A percentile compares a stretch with the other conserved stretches of the same genome.
These are phyloP conservation scores for Dipodascopsis tothii DNA, from an alignment of 805 yeast species.

Conservation along the genomic window DNA sequence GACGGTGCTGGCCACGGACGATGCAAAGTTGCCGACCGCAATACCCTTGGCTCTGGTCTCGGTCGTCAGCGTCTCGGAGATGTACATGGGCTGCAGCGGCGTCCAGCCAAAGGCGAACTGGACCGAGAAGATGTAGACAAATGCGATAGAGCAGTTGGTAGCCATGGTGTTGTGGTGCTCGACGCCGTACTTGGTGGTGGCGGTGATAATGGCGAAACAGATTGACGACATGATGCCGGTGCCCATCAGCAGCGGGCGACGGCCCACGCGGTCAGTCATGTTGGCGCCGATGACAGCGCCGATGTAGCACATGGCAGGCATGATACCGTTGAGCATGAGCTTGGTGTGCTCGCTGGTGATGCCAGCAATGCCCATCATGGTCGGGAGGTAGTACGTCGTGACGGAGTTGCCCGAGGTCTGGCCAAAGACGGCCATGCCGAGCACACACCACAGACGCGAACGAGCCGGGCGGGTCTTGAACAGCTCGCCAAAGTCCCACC, in stretches of 20 bases:
- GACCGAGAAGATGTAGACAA: slow-evolving; percentile 13
- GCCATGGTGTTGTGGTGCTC: slow-evolving; percentile 31
- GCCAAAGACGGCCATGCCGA: slow-evolving; percentile 34
- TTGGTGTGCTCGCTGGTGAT: slow-evolving; percentile 42
- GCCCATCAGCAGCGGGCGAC: slow-evolving; percentile 21
- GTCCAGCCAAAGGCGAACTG: slow-evolving; percentile 14
- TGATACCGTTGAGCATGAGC: slow-evolving; percentile 45
- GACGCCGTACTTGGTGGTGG: slow-evolving; percentile 42
- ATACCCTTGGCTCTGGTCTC: slow-evolving; percentile 39
- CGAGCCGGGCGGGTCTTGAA: slow-evolving; percentile 35
- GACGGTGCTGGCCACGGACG: slow-evolving; percentile 32
- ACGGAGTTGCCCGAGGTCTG: slow-evolving; percentile 44
- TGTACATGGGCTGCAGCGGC: slow-evolving; percentile 22
- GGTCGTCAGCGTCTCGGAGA: slow-evolving; percentile 25
- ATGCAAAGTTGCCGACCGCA: slow-evolving; percentile 27
- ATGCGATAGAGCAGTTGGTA: slow-evolving; percentile 6
- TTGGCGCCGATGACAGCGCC: slow-evolving; percentile 10
- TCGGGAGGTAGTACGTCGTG: slow-evolving; percentile 44
- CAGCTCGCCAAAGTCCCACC: slow-evolving; percentile 15
- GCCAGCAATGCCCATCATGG: slow-evolving; percentile 47
- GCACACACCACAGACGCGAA: slow-evolving; percentile 35
- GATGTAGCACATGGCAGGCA: slow-evolving; percentile 37
- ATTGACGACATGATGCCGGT: slow-evolving; percentile 31
- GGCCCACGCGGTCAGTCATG: slow-evolving; percentile 7
- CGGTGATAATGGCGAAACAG: slow-evolving; percentile 36